Conservation (phyloP, 139 green algal genomes). For the Prasinococcaceae sp. region DNA sequence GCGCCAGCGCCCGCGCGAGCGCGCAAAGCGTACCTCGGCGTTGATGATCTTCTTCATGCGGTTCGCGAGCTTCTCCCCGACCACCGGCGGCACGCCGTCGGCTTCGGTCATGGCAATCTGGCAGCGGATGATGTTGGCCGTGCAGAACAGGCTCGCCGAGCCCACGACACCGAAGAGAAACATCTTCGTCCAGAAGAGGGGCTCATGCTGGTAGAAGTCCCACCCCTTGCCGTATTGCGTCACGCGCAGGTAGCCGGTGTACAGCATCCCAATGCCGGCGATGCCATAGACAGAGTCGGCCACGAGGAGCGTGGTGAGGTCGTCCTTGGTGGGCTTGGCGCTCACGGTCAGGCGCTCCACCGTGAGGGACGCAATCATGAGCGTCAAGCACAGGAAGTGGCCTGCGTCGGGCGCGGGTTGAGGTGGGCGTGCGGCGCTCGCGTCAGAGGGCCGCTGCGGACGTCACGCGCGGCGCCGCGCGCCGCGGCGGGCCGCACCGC, state of each 20-base stretch:
- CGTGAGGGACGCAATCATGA: not conserved
- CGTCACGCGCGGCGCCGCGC: too few relatives aligned
- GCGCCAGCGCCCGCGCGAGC: too few relatives aligned
- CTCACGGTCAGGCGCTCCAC: slow-evolving; percentile 2
- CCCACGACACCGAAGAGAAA: slow-evolving; percentile 12
- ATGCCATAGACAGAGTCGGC: slow-evolving; percentile 13
- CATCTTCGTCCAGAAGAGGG: slow-evolving; percentile 17
- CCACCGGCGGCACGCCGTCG: not conserved
- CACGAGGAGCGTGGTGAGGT: not conserved
- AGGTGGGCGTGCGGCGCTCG: too few relatives aligned
- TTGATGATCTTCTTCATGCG: slow-evolving; percentile 12
- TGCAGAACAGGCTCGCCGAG: slow-evolving; percentile 1
- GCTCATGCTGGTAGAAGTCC: slow-evolving; percentile 15
- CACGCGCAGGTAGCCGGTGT: slow-evolving; percentile 9
- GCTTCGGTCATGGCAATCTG: slow-evolving; percentile 1
- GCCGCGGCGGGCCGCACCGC: too few relatives aligned
- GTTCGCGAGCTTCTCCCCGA: slow-evolving; percentile 4
- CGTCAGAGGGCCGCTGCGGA: too few relatives aligned
- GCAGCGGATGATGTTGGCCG: slow-evolving; percentile 8
- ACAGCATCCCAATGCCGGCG: slow-evolving; percentile 5
- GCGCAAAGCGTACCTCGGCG: slow-evolving; percentile 7
- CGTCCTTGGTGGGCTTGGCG: slow-evolving; percentile 2
- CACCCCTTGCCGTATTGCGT: slow-evolving; percentile 16
- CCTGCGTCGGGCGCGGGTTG: too few relatives aligned
- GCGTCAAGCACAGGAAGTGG: slow-evolving; percentile 5